Evolutionary conservation across 2,329 filamentous ascomycete genomes (phyloP).

Genomic region (Capronia americana): DNA sequence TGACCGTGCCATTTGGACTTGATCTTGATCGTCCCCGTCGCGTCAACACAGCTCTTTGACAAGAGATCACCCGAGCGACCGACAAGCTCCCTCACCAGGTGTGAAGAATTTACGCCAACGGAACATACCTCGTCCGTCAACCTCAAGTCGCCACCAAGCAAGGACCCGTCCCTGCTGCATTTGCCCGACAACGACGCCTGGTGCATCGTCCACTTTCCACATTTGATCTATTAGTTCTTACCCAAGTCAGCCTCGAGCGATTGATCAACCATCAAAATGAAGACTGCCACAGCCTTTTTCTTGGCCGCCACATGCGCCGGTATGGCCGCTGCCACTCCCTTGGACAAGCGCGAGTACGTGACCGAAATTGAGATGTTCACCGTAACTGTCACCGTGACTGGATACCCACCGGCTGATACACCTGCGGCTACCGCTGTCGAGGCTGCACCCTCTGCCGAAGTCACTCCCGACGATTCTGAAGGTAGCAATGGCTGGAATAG

Average conservation of each 20-base stretch:
- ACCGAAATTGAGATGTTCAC: constrained; percentile 43
- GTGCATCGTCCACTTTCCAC: constrained; percentile 30
- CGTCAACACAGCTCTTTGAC: constrained; percentile 32
- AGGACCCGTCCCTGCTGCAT: constrained; percentile 6
- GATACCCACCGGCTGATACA: constrained; percentile 23
- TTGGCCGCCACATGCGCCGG: constrained; percentile 48
- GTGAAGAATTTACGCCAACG: constrained; percentile 33
- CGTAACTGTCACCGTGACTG: constrained; percentile 47
- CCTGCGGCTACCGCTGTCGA: constrained; percentile 16
- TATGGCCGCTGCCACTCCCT: constrained; percentile 44
- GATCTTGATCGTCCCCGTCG: constrained; percentile 27
- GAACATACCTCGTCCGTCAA: constrained; percentile 24
- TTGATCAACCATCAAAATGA: constrained; percentile 34
- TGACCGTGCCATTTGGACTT: constrained; percentile 30
- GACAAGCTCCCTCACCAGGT: constrained; percentile 33
- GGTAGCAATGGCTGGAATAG: constrained; percentile 17
- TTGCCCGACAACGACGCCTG: constrained; percentile 21
- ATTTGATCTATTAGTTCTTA: constrained; percentile 30
- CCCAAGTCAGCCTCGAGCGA: constrained; percentile 1
- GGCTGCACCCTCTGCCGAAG: neutral
- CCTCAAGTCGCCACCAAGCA: constrained; percentile 19
- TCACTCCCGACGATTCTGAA: constrained; percentile 17
- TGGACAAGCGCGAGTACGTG: constrained; percentile 46
- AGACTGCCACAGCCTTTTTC: constrained; percentile 37
- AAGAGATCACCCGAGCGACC: constrained; percentile 24